phyloP scores from a whole-genome alignment of 2,329 filamentous ascomycete species.

The Cladosporium sp. region DNA sequence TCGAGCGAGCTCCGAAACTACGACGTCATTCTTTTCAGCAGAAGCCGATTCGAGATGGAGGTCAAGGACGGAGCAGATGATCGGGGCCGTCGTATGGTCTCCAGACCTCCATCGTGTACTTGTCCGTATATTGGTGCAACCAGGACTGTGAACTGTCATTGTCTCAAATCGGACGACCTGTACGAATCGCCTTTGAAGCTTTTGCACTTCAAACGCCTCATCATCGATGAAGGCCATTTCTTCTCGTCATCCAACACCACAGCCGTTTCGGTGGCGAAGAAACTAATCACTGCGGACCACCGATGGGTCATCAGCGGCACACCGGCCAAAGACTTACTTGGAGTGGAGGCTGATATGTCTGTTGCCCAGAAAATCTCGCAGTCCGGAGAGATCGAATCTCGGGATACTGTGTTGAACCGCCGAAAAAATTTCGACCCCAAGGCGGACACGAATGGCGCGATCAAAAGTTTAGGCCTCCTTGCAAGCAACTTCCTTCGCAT shows the following conservation, averaged over 20 bases:
- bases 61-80: slow-evolving; percentile 55
- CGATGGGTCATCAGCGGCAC: slow-evolving; percentile 92
- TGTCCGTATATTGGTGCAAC: slow-evolving; percentile 50
- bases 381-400: not conserved
- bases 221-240: slow-evolving; percentile 89
- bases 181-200: slow-evolving; percentile 66
- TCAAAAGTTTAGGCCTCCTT: slow-evolving; percentile 66
- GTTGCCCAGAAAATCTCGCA: slow-evolving; percentile 4
- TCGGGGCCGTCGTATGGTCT: slow-evolving; percentile 43
- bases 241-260: slow-evolving; percentile 70
- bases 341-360: slow-evolving; percentile 45
- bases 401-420: slow-evolving; percentile 40
- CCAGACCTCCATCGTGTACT: slow-evolving; percentile 33
- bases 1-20: slow-evolving; percentile 62
- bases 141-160: slow-evolving; percentile 48
- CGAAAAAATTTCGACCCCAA: slow-evolving; percentile 44
- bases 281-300: slow-evolving; percentile 62
- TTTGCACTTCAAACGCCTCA: slow-evolving; percentile 82
- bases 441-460: slow-evolving; percentile 45
- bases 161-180: slow-evolving; percentile 42
- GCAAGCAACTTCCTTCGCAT: slow-evolving; percentile 71
- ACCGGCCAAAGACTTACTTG: slow-evolving; percentile 79
- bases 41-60: slow-evolving; percentile 70
- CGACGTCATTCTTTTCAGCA: slow-evolving; percentile 79
- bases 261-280: slow-evolving; percentile 56